These are phyloP conservation scores for Saccharomycopsis amapae DNA, from an alignment of 805 yeast genomes.

Conservation along the genomic window DNA sequence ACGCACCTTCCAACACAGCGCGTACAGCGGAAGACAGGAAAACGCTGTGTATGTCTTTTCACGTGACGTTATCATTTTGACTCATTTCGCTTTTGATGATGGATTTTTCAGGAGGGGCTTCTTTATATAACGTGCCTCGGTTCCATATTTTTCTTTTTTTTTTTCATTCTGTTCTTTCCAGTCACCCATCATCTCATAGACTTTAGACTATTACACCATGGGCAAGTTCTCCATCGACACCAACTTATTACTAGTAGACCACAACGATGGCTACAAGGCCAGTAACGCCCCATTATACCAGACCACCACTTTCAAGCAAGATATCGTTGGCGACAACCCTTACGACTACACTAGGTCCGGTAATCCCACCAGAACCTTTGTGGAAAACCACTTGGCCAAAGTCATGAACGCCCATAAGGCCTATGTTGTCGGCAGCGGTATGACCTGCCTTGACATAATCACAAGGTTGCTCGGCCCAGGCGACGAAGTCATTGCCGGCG, in stretches of 20 bases:
- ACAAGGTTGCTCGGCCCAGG: constrained; percentile 67
- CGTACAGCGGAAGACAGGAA: too few species aligned
- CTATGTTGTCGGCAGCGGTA: constrained; percentile 82
- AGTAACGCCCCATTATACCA: constrained; percentile 87
- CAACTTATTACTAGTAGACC: constrained; percentile 55
- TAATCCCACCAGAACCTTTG: constrained; percentile 80
- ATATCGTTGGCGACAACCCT: constrained; percentile 66
- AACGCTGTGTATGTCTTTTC: too few species aligned
- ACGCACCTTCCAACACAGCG: too few species aligned
- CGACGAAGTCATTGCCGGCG: constrained; percentile 91
- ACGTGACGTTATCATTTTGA: too few species aligned
- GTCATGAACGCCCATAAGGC: constrained; percentile 68
- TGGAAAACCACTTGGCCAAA: constrained; percentile 71
- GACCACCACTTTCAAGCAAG: constrained; percentile 90
- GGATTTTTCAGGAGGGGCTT: too few species aligned
- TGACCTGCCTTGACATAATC: constrained; percentile 88
- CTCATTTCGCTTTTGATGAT: too few species aligned
- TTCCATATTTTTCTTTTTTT: background rate
- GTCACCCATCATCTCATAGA: background rate
- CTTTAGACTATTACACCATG: background rate
- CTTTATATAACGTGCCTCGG: too few species aligned
- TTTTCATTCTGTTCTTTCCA: background rate
- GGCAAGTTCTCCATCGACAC: constrained; percentile 50
- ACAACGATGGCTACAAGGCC: constrained; percentile 66
- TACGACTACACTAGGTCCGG: constrained; percentile 89